phyloP scores from a whole-genome alignment of 106 monocot species.

The Hemerocallis citrina region DNA sequence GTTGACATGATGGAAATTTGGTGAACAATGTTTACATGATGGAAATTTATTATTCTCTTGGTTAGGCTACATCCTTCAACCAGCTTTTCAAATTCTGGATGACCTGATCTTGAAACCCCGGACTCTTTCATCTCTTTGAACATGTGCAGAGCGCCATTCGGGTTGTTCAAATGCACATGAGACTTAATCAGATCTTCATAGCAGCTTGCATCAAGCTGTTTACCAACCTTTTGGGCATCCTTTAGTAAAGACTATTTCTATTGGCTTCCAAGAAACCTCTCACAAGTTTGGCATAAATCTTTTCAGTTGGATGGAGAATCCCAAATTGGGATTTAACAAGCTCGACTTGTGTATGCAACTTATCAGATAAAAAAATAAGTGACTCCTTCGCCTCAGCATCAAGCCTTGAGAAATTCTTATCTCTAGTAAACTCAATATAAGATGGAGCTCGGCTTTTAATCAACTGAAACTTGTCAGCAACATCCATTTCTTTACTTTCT shows the following conservation, averaged over 20 bases:
- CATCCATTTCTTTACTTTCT: conserved; percentile 8
- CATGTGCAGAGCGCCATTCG: conserved; percentile 41
- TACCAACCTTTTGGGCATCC: conserved; percentile 69
- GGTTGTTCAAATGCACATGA: conserved; percentile 33
- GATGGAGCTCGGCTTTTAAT: conserved; percentile 30
- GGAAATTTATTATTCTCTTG: no score
- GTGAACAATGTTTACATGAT: no score
- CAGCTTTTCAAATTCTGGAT: conserved; percentile 33
- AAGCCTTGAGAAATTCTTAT: conserved; percentile 47
- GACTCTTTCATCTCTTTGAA: conserved; percentile 75
- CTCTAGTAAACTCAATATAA: conserved; percentile 52
- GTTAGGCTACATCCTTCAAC: conserved; percentile 54
- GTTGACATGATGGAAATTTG: no score
- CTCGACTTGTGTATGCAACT: conserved; percentile 42
- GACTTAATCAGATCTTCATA: conserved; percentile 66
- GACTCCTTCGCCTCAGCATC: conserved; percentile 50
- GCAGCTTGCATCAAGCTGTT: conserved; percentile 77
- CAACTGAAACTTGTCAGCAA: conserved; percentile 15
- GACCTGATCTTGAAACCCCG: conserved; percentile 31
- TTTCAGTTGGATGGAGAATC: conserved; percentile 89
- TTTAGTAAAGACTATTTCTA: conserved; percentile 51
- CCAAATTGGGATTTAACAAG: conserved; percentile 66
- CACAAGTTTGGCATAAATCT: conserved; percentile 86
- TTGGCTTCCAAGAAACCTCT: conserved; percentile 60
- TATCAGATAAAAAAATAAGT: conserved; percentile 39